Evolutionary conservation across 495 filamentous ascomycete species (phyloP), one percentile per base, ranked within the genome.

Genomic region (Aspergillus baeticus): DNA sequence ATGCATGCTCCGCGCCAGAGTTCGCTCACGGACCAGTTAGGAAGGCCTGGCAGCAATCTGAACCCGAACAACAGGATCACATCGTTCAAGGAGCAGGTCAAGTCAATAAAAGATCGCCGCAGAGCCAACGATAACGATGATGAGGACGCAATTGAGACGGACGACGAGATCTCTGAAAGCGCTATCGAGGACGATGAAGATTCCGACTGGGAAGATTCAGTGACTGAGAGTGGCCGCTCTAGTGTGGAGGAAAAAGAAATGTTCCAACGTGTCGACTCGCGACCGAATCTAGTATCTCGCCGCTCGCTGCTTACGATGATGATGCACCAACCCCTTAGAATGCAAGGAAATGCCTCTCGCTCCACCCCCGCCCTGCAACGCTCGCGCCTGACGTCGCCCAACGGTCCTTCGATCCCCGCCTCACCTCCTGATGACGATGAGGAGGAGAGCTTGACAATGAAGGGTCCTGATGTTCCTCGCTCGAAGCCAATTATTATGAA

Each of bases 201-300:
- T 22, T 90, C 80, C 10, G 89, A 94, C 53, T 96, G 91, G 91
- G 92, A 96, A 67, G 93, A 96, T 60, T 94, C 91, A 7, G 83
- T 87, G n/a, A 91, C 91, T 31, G 89, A 95, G 55, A 95, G 86
- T 62, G 90, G 84, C 20, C 86, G 84, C 50, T 89, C 90, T 0
- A 93, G 87, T 63, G 78, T 89, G 21, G 88, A 93, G 51, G 90
- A 94, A 17, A 85, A 83, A 56, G 76, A 84, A 50, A 76, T 89
- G 60, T 98, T 98, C 79, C 84, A 90, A 66, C 85, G 94, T 6
- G 92, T 98, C 26, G 91, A 96, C 67, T 96, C 93, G 17, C 83
- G 85, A 60, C 86, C 89, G 2, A 89, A 96, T 58, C 81, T 98
- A 5, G 85, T 87, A 10, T 95, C 95, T 7, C 84, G 89, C 20